Evolutionary conservation across 2,329 filamentous ascomycete species (phyloP).

Genomic region (Ascochyta pisi): DNA sequence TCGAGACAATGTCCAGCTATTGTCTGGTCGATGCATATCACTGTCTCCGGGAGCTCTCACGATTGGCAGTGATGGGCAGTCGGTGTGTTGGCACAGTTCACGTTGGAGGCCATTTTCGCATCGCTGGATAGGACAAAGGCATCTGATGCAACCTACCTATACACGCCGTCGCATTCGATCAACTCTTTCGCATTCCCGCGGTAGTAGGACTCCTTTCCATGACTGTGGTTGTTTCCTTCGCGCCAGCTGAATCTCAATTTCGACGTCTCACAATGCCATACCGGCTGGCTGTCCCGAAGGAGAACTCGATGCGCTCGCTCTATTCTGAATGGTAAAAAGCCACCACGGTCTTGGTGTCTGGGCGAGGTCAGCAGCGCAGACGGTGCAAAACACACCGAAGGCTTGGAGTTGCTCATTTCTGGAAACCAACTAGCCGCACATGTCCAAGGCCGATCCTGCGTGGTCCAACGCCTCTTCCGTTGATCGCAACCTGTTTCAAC

Average conservation of each 20-base stretch:
- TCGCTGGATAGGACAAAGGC: not conserved
- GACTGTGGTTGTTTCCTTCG: not conserved
- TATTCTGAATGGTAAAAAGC: slow-evolving; percentile 7
- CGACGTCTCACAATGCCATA: not conserved
- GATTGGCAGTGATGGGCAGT: not conserved
- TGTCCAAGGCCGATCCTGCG: slow-evolving; percentile 14
- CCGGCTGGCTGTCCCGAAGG: slow-evolving; percentile 22
- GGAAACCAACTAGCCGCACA: slow-evolving; percentile 18
- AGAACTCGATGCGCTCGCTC: slow-evolving; percentile 21
- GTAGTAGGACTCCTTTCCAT: slow-evolving; percentile 1
- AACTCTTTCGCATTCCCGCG: slow-evolving; percentile 1
- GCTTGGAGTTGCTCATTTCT: slow-evolving; percentile 7
- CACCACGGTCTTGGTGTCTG: slow-evolving; percentile 9
- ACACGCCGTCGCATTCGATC: not conserved
- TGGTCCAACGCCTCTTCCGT: slow-evolving; percentile 24
- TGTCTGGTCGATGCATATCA: not conserved
- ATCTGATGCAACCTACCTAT: slow-evolving; percentile 1
- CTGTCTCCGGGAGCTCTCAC: not conserved
- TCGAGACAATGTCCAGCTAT: not conserved
- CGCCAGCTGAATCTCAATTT: not conserved
- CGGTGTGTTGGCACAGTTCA: not conserved
- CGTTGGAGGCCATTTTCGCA: not conserved
- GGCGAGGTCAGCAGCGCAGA: slow-evolving; percentile 7
- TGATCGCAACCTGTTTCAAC: slow-evolving; percentile 20
- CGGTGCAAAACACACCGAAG: slow-evolving; percentile 18